Base-by-base conservation (phyloP, 2,329 filamentous ascomycete genomes). In the Cladosporium halotolerans region DNA sequence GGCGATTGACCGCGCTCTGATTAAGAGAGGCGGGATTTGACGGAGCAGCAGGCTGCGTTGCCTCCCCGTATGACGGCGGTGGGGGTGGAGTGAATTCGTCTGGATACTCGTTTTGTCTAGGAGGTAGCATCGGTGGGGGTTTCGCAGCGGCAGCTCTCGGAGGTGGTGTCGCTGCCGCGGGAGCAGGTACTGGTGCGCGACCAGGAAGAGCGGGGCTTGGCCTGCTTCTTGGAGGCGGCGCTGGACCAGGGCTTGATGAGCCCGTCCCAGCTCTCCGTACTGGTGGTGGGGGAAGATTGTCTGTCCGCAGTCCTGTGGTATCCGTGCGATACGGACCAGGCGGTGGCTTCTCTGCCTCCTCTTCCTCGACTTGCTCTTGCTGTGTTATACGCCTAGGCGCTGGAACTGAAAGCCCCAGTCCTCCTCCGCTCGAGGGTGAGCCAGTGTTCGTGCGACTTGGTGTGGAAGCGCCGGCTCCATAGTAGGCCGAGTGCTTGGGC, bases 241-340 rank as follows among this genome's bases (percentile, higher is more conserved):
- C 79, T 13, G 72, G 68, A 56, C 67, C 73, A 32, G 70, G 51
- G 58, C 58, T 53, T 28, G 49, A 50, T 19, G 51, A 53, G 14
- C 39, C 43, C 53, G 63, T 45, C 61, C 53, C 70, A 52, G 62
- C 68, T 40, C 76, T 68, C 49, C 84, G 77, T 4, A 75, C 72
- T 0, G 89, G 89, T 3, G 88, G 89, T 18, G 81, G 82, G 1
- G 88, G 87, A 4, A 92, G 77, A 64, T 85, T 74, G 28, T 80
- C 73, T 0, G 86, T 89, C 32, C 79, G 78, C 18, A 91, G 70
- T 2, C 87, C 87, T 1, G 86, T 89, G 0, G 84, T 88, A 66
- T 92, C 78, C 40, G 76, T 73, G 40, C 81, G 78, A 63, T 86
- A 93, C 3, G 85, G 83, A n/a, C 80, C 78, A 7, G 83, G 79